A percentile compares a stretch with the other conserved stretches of the same genome.
Evolutionary conservation across 768 basidiomycete genomes (phyloP).

Genomic region (Boletellus ananiceps): DNA sequence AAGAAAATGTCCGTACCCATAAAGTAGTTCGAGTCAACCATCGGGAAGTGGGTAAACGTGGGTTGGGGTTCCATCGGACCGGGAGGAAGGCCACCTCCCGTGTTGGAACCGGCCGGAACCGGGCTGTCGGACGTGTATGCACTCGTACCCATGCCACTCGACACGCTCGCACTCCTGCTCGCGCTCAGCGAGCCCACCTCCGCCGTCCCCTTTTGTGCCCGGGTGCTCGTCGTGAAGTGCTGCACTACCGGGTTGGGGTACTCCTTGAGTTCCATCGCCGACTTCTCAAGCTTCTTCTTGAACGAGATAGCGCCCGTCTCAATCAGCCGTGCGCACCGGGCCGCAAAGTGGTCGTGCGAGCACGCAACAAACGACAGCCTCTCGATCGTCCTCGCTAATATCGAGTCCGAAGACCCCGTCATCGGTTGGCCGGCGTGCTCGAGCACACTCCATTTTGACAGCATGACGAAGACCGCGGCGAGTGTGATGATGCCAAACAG

Average conservation of each 20-base stretch:
- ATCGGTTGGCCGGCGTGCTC: slow-evolving; percentile 33
- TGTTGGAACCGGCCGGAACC: not conserved
- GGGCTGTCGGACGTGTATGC: slow-evolving; percentile 11
- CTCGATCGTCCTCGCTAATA: slow-evolving; percentile 34
- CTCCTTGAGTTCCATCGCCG: slow-evolving; percentile 17
- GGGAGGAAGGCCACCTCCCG: not conserved
- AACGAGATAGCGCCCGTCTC: slow-evolving; percentile 31
- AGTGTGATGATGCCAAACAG: slow-evolving; percentile 41
- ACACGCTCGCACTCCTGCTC: slow-evolving; percentile 13
- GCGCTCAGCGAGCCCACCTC: slow-evolving; percentile 15
- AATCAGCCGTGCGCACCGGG: slow-evolving; percentile 41
- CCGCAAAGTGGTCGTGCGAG: slow-evolving; percentile 38
- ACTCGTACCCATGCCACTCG: slow-evolving; percentile 17
- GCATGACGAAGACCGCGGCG: slow-evolving; percentile 40
- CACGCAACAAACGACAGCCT: slow-evolving; percentile 32
- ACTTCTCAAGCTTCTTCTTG: slow-evolving; percentile 25
- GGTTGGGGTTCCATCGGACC: slow-evolving; percentile 17
- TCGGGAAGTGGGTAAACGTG: slow-evolving; percentile 19
- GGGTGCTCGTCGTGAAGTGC: slow-evolving; percentile 20
- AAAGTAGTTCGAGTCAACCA: slow-evolving; percentile 30
- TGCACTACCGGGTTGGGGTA: slow-evolving; percentile 15
- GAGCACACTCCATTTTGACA: slow-evolving; percentile 39
- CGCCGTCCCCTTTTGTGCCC: not conserved
- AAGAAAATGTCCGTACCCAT: slow-evolving; percentile 37
- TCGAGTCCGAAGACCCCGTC: slow-evolving; percentile 35